Evolutionary conservation across 176 grass and related monocot species (phyloP).

Genomic region (Phoenix roebelenii): DNA sequence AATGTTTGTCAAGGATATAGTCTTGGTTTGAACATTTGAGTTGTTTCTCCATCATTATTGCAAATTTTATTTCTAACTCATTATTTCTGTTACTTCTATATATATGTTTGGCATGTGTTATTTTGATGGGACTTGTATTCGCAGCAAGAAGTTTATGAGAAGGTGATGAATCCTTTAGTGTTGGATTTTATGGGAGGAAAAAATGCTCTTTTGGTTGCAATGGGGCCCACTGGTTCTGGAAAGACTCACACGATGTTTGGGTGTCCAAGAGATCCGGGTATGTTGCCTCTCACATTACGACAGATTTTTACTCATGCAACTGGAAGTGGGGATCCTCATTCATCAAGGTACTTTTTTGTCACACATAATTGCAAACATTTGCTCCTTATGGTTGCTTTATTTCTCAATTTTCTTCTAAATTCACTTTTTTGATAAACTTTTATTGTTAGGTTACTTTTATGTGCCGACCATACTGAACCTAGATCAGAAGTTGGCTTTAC

Average conservation of each 20-base stretch:
- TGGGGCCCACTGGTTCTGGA: slow-evolving; percentile 79
- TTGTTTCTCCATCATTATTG: too few species aligned
- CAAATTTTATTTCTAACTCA: too few species aligned
- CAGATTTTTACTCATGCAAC: slow-evolving; percentile 29
- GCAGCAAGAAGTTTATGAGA: slow-evolving; percentile 54
- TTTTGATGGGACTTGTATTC: slow-evolving; percentile 1
- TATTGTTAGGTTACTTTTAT: too few species aligned
- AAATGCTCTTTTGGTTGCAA: slow-evolving; percentile 53
- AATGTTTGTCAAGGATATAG: too few species aligned
- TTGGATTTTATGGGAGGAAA: slow-evolving; percentile 69
- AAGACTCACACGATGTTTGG: slow-evolving; percentile 91
- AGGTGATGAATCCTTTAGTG: slow-evolving; percentile 65
- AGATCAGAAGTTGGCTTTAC: too few species aligned
- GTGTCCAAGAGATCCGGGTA: slow-evolving; percentile 43
- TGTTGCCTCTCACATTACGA: slow-evolving; percentile 52
- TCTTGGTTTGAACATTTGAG: too few species aligned
- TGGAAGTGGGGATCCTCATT: slow-evolving; percentile 13
- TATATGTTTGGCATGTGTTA: slow-evolving; percentile 3
- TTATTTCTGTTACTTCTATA: too few species aligned
- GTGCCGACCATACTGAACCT: too few species aligned
- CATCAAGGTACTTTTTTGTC: slow-evolving; percentile 16
- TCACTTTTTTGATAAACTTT: too few species aligned
- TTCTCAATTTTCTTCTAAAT: too few species aligned
- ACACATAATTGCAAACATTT: neutral
- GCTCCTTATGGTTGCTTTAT: too few species aligned